phyloP scores from a whole-genome alignment of 805 yeast genomes.

The Cyberlindnera xishuangbannaensis region DNA sequence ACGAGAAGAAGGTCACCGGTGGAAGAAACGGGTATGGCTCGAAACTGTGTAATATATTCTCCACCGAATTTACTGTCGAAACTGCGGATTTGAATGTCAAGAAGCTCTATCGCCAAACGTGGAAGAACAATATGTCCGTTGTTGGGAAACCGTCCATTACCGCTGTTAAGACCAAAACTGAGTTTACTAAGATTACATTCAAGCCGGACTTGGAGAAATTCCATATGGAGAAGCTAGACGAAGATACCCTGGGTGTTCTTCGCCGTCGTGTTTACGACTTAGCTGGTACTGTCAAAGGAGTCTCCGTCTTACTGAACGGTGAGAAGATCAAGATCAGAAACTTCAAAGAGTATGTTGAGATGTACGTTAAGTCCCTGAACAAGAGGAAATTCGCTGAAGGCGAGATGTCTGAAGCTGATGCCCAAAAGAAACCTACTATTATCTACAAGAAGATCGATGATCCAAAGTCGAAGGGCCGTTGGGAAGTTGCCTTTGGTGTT shows the following conservation, averaged over 20 bases:
- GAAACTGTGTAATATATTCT: constrained; percentile 91
- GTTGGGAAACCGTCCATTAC: constrained; percentile 72
- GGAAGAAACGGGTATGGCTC: constrained; percentile 99
- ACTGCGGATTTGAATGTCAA: constrained; percentile 73
- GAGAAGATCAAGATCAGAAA: constrained; percentile 59
- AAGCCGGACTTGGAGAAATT: constrained; percentile 83
- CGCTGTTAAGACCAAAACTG: constrained; percentile 42
- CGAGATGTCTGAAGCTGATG: constrained; percentile 28
- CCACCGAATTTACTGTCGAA: constrained; percentile 79
- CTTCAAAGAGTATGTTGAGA: constrained; percentile 83
- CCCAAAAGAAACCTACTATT: constrained; percentile 48
- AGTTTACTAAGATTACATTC: constrained; percentile 83
- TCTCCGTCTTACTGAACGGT: constrained; percentile 74
- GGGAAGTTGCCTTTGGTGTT: constrained; percentile 95
- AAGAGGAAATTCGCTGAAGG: constrained; percentile 29
- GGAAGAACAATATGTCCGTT: constrained; percentile 82
- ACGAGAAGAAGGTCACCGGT: constrained; percentile 93
- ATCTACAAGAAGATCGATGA: constrained; percentile 78
- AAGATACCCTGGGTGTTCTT: constrained; percentile 75
- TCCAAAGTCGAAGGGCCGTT: constrained; percentile 39
- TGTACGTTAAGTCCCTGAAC: constrained; percentile 76
- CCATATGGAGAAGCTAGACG: constrained; percentile 79
- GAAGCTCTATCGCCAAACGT: constrained; percentile 67
- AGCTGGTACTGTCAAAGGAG: constrained; percentile 86
- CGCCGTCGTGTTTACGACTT: constrained; percentile 93